Evolutionary conservation across 371 early-diverging fungal genomes (phyloP), one percentile per base, ranked within the genome.

Genomic region (Mortierella sp.): DNA sequence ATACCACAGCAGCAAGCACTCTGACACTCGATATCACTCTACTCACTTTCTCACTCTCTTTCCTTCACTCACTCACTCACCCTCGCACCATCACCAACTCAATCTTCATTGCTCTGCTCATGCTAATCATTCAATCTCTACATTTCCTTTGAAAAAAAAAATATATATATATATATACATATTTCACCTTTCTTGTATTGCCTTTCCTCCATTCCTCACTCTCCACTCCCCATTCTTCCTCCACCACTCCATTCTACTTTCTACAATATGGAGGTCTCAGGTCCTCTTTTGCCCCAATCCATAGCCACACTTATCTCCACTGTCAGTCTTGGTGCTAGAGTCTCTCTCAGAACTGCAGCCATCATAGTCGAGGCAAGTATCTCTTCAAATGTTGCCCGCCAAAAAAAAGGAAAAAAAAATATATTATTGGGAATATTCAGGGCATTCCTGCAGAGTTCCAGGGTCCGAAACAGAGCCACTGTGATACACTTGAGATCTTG

Each of bases 331-430:
- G 81, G 76, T 15, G 81, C 81, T 19, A 53, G 81, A 15, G 81
- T 81, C 32, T 81, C 81, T 0, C 69, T 81, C 32, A 64, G 81
- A 47, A 81, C 81, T 32, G 81, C 81, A 3, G 81, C 81, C 55
- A 81, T 81, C 55, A 81, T 81, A 63, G 76, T 81, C 40, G 81
- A 81, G 81, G 81, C 72, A 75, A 75, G 81, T 76, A 21, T 48
- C 57, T 48, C 2, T 63, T 24, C 41, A 16, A 8, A 13, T 24
- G 33, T 22, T 32, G 36, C 28, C 16, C 64, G 55, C 32, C 33
- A 32, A 21, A 11, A 36, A 28, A 24, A 52, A 58, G 16, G 2
- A 28, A 28, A 28, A 28, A 28, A 28, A 28, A 2, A 28, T 1
- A 28, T 28, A 53, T 32, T 19, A 59, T 47, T 19, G 36, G 19